A percentile compares a stretch with the other conserved stretches of the same genome.
phyloP scores from a whole-genome alignment of 2,329 filamentous ascomycete species.

The Trichoderma pleuroti region DNA sequence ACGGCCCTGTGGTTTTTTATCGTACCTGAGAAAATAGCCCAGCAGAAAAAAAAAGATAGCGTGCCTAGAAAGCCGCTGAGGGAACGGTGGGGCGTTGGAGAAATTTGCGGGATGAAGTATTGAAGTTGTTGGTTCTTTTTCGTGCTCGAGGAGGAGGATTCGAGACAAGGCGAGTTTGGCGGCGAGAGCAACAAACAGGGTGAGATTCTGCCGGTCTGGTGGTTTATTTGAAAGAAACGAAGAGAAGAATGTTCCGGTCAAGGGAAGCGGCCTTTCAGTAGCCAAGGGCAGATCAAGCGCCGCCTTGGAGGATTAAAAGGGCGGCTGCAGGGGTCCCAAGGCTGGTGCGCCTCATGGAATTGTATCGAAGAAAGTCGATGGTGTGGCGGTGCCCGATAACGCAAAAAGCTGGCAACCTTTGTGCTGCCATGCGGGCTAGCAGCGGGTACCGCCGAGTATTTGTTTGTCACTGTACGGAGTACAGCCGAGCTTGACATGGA shows the following conservation, averaged over 20 bases:
- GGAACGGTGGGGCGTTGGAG: conserved; percentile 10
- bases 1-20: background rate
- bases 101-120: conserved; percentile 2
- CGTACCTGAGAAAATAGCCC: conserved; percentile 9
- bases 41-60: conserved; percentile 13
- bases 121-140: background rate
- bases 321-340: conserved; percentile 32
- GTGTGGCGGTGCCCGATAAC: conserved; percentile 37
- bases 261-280: conserved; percentile 13
- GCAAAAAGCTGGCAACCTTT: conserved; percentile 4
- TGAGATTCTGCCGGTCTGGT: background rate
- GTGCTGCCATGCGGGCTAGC: background rate
- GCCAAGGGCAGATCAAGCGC: conserved; percentile 14
- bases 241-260: conserved; percentile 4
- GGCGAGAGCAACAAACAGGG: background rate
- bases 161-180: background rate
- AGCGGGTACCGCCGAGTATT: conserved; percentile 12
- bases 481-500: background rate
- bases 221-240: background rate
- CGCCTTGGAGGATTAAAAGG: conserved; percentile 28
- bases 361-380: conserved; percentile 41
- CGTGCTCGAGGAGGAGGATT: background rate
- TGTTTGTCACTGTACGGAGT: conserved; percentile 1
- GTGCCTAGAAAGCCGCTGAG: conserved; percentile 11
- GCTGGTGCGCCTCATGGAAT: conserved; percentile 41